Base-by-base conservation (phyloP, 2,329 filamentous ascomycete genomes). In the Tolypocladium cylindrosporum region DNA sequence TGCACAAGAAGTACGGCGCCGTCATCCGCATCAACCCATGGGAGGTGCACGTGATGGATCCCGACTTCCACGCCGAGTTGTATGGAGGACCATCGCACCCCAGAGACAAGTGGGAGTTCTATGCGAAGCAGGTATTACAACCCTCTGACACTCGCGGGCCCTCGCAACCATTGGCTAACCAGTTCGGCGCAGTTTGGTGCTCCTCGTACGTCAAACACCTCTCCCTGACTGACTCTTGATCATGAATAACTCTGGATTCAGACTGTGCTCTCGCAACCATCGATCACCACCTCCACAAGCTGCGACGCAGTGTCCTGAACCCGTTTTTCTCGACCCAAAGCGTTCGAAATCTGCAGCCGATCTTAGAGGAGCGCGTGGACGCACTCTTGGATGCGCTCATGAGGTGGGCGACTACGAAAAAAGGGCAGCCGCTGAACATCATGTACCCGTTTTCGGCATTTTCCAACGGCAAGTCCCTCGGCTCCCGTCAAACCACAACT, bases 1-100 rank as follows among this genome's bases (percentile, higher is more conserved):
- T 79, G 62, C 76, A 79, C 62, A 63, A 72, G 53, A 61, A 65
- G 61, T 78, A 77, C 58, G 76, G 76, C 7, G 67, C 69, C 8
- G 72, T 76, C 48, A 64, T 75, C 52, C 71, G 74, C 42, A 75
- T 75, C 61, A 72, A 65, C 58, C 73, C 73, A 1, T 70, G 71
- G 65, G 75, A 77, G 59, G 65, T 77, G 27, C 66, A 76, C 59
- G 68, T 76, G 37, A 64, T 63, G 58, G 67, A 74, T 57, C 69
- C 69, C 42, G 69, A 70, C 54, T 75, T 77, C 62, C 70, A 72
- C 59, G 67, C 74, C 52, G 72, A 74, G 51, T 61, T 77, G 31
- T 76, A 73, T 61, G 65, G 70, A 14, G 66, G 67, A 36, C 62
- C 68, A 4, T 67, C 62, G 53, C 61, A 65, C 42, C 66, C 64